Evolutionary conservation across 257 asterid genomes (phyloP).

Genomic region (Cruciata laevipes): DNA sequence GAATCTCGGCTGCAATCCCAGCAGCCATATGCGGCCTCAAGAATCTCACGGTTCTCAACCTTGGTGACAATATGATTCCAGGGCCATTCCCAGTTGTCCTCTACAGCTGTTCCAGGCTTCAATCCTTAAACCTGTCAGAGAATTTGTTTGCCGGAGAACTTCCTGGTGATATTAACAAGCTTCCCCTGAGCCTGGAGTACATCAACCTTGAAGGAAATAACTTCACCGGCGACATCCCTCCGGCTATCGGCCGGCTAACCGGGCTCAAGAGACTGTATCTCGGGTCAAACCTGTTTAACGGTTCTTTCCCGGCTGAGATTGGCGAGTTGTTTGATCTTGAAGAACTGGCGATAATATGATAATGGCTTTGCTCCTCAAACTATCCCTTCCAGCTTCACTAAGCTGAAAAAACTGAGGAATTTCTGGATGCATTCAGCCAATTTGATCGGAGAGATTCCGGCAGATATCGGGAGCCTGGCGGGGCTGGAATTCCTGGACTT

Average conservation of each 20-base stretch:
- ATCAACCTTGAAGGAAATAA: slow-evolving; percentile 40
- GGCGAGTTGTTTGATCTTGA: slow-evolving; percentile 55
- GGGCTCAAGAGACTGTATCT: slow-evolving; percentile 37
- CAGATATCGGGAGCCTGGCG: slow-evolving; percentile 41
- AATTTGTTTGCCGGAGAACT: slow-evolving; percentile 47
- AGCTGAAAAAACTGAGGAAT: slow-evolving; percentile 43
- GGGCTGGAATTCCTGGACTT: slow-evolving; percentile 53
- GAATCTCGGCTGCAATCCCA: slow-evolving; percentile 20
- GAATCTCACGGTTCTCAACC: slow-evolving; percentile 21
- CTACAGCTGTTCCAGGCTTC: slow-evolving; percentile 24
- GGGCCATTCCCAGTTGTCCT: slow-evolving; percentile 24
- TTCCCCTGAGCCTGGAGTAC: slow-evolving; percentile 34
- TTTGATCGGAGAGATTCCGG: slow-evolving; percentile 63
- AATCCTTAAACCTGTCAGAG: slow-evolving; percentile 43
- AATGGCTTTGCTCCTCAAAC: slow-evolving; percentile 52
- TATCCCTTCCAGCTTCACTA: slow-evolving; percentile 50
- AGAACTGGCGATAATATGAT: slow-evolving; percentile 23
- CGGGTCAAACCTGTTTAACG: slow-evolving; percentile 29
- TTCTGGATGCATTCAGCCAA: slow-evolving; percentile 39
- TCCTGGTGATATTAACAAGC: slow-evolving; percentile 44
- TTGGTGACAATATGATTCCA: slow-evolving; percentile 13
- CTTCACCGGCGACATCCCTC: slow-evolving; percentile 60
- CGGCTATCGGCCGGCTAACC: slow-evolving; percentile 42
- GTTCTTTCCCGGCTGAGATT: slow-evolving; percentile 53
- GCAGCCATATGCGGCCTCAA: slow-evolving; percentile 23